Evolutionary conservation across 2,329 filamentous ascomycete species (phyloP), one percentile per base, ranked within the genome.

Genomic region (Aureobasidium subglaciale): DNA sequence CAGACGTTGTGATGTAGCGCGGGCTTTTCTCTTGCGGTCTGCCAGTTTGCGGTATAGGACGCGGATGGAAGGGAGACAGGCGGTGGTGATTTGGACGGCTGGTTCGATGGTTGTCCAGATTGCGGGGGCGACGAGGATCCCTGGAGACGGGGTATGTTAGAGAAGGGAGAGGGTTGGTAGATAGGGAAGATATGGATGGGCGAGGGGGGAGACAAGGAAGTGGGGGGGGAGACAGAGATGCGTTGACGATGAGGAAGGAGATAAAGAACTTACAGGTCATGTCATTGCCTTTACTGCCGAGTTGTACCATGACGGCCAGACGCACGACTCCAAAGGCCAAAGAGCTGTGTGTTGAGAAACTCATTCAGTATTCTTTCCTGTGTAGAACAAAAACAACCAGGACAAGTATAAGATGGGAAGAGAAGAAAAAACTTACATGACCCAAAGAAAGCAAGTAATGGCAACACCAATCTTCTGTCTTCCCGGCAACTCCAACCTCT

Each of bases 81-180:
- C 58, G n/a, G 58, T 56, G 29, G 53, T 20, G 15, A 61, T 60
- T 13, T 57, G 58, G 6, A 60, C 59, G 9, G 59, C 53, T 10
- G 59, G 59, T 27, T 61, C 59, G 24, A 61, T 55, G 3, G 58
- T 60, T 1, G 59, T 61, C 59, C 56, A 60, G 24, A 61, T 52
- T 9, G 58, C 59, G 9, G 57, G 50, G 20, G 57, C 32, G 34
- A 58, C 30, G 9, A 59, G 25, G 50, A 55, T 55, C 40, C 55
- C 58, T 59, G 32, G n/a, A n/a, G n/a, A n/a, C n/a, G n/a, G n/a
- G n/a, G n/a, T n/a, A n/a, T n/a, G n/a, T n/a, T n/a, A n/a, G n/a
- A 24, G 38, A 5, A 2, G 13, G 1, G 38, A 25, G 38, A 2
- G 10, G 13, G 10, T 25, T 41, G 38, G 5, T 15, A 10, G 13